Base-by-base conservation (phyloP, 768 basidiomycete species). In the Chalciporus piperatus region DNA sequence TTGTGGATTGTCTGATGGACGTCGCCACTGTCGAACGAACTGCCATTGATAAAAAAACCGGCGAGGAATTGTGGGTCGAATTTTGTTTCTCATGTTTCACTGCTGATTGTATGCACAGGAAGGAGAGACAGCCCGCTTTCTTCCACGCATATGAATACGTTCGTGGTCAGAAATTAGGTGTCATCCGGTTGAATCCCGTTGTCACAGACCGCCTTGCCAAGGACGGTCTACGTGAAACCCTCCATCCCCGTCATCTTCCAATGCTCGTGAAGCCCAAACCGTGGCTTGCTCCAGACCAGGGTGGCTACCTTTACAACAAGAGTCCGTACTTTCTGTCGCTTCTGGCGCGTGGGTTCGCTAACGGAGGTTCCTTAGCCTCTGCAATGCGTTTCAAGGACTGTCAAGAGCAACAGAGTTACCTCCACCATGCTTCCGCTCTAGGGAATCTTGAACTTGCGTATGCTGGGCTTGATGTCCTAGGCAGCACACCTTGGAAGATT, bases 381-480 rank as follows among this genome's bases (percentile, higher is more conserved):
- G 87, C 83, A 35, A 98, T 98, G 94, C 90, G 96, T 9, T 94
- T 87, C 74, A 96, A 96, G 68, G 91, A 97, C 27, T 87, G 83
- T 8, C 67, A 82, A 17, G 96, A 98, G 67, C 95, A 98, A 61
- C 77, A 79, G 41, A 76, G 75, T 7, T 92, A 95, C 65, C 77
- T 99, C 38, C 72, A 78, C 20, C 78, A 84, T 54, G 92, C 96
- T 0, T 85, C 87, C 1, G 73, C 78, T 7, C 71, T 78, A 6
- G 89, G 91, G 6, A 82, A 87, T 41, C 78, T 96, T 40, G 91
- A 96, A 65, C 79, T 88, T 12, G 84, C 97, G 14, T 94, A 85
- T 64, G 86, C 89, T 2, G 91, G 90, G 4, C 78, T 99, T 11
- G 94, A 99, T 61, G 89, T 91, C 3, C 81, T 99, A 1, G 89